Evolutionary conservation across 2,329 filamentous ascomycete genomes (phyloP).

Genomic region (Cordyceps fumosorosea): DNA sequence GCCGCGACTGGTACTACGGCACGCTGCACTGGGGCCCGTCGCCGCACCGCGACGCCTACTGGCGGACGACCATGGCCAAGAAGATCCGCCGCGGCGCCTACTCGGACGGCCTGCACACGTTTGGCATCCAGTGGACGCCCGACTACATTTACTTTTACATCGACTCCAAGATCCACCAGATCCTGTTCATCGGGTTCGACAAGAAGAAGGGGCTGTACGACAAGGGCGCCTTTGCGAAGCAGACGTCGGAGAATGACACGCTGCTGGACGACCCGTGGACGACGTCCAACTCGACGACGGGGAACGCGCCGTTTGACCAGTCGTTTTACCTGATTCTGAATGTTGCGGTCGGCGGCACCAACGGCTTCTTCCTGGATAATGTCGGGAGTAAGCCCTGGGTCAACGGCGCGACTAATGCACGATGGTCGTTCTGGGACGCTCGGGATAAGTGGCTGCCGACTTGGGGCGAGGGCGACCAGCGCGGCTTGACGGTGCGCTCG

Average conservation of each 20-base stretch:
- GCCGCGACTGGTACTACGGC: constrained; percentile 35
- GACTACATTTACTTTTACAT: constrained; percentile 49
- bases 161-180: constrained; percentile 36
- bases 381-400: constrained; percentile 40
- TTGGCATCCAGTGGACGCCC: constrained; percentile 45
- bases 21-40: constrained; percentile 42
- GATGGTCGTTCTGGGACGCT: constrained; percentile 37
- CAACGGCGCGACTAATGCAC: constrained; percentile 32
- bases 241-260: constrained; percentile 33
- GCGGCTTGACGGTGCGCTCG: constrained; percentile 39
- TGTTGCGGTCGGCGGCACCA: constrained; percentile 42
- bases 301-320: constrained; percentile 46
- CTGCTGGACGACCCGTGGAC: constrained; percentile 39
- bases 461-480: constrained; percentile 36
- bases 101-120: constrained; percentile 41
- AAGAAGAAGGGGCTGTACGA: constrained; percentile 29
- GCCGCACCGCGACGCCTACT: constrained; percentile 25
- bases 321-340: constrained; percentile 45
- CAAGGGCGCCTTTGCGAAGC: constrained; percentile 34
- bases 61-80: constrained; percentile 27
- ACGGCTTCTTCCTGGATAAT: constrained; percentile 42
- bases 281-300: constrained; percentile 26
- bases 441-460: constrained; percentile 37
- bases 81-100: constrained; percentile 32
- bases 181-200: constrained; percentile 32